Percentiles rank a stretch among this genome's conserved stretches.
Evolutionary conservation across 2,329 filamentous ascomycete species (phyloP).

Genomic region (Huntiella decipiens): DNA sequence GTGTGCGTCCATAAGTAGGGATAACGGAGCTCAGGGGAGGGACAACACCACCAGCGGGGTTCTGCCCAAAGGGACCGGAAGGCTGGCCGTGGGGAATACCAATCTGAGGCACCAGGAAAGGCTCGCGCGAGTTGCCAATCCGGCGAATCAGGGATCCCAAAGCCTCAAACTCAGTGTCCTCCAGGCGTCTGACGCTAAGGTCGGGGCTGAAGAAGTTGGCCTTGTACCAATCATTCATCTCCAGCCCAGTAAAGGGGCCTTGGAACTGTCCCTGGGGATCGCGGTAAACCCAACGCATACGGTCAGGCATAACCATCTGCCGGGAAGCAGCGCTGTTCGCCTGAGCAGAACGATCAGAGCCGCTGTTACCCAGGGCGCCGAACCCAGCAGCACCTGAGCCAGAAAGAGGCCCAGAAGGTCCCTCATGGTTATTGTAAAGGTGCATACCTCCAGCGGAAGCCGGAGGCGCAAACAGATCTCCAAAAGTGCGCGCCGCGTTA

Average conservation of each 20-base stretch:
- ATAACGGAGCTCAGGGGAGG: conserved; percentile 88
- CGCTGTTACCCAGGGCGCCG: conserved; percentile 9
- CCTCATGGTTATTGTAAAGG: conserved; percentile 13
- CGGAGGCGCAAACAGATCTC: conserved; percentile 29
- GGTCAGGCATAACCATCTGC: conserved; percentile 97
- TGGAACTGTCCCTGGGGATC: conserved; percentile 86
- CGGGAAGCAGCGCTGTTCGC: conserved; percentile 46
- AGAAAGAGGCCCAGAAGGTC: conserved; percentile 12
- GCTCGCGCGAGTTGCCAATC: conserved; percentile 92
- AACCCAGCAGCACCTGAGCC: neutral
- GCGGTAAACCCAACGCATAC: conserved; percentile 97
- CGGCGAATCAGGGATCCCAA: conserved; percentile 83
- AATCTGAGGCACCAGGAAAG: conserved; percentile 93
- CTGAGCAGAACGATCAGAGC: conserved; percentile 23
- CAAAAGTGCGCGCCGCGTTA: conserved; percentile 34
- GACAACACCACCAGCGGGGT: conserved; percentile 42
- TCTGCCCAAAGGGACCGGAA: conserved; percentile 28
- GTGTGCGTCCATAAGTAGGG: conserved; percentile 85
- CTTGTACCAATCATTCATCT: conserved; percentile 99
- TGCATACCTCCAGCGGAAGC: conserved; percentile 15
- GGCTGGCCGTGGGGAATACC: conserved; percentile 78
- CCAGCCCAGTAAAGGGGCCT: conserved; percentile 84
- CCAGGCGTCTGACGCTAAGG: conserved; percentile 81
- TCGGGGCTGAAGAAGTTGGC: conserved; percentile 94
- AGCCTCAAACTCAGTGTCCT: conserved; percentile 87